A percentile compares a stretch with the other conserved stretches of the same genome.
Conservation (phyloP, 495 filamentous ascomycete genomes). For the Apodospora peruviana region DNA sequence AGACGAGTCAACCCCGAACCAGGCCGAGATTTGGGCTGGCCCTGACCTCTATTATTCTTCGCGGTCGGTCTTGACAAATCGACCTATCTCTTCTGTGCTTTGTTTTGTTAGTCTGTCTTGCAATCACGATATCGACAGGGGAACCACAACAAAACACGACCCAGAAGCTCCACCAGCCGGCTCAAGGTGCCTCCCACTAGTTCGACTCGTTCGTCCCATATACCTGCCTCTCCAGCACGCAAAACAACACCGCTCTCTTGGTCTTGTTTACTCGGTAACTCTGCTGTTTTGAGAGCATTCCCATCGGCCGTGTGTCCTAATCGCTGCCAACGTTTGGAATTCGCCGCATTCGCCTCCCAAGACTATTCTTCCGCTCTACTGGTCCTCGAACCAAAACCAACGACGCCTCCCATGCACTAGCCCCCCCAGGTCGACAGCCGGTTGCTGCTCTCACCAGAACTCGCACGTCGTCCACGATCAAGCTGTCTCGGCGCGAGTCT, state of each 20-base stretch:
- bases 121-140: background rate
- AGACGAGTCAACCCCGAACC: slow-evolving; percentile 7
- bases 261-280: background rate
- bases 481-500: background rate
- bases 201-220: slow-evolving; percentile 3
- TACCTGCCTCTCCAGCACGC: background rate
- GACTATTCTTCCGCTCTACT: slow-evolving; percentile 10
- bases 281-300: background rate
- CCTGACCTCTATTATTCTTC: slow-evolving; percentile 16
- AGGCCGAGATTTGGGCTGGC: slow-evolving; percentile 26
- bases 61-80: background rate
- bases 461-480: slow-evolving; percentile 5
- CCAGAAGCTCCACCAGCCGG: slow-evolving; percentile 10
- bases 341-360: slow-evolving; percentile 24
- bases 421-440: slow-evolving; percentile 20
- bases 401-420: slow-evolving; percentile 34
- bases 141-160: background rate
- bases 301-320: background rate
- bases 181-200: slow-evolving; percentile 3
- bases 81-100: background rate
- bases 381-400: slow-evolving; percentile 1
- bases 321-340: background rate
- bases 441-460: slow-evolving; percentile 20
- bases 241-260: background rate
- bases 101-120: background rate